Base-by-base conservation (phyloP, 2,329 filamentous ascomycete genomes). In the Byssochlamys sp. region DNA sequence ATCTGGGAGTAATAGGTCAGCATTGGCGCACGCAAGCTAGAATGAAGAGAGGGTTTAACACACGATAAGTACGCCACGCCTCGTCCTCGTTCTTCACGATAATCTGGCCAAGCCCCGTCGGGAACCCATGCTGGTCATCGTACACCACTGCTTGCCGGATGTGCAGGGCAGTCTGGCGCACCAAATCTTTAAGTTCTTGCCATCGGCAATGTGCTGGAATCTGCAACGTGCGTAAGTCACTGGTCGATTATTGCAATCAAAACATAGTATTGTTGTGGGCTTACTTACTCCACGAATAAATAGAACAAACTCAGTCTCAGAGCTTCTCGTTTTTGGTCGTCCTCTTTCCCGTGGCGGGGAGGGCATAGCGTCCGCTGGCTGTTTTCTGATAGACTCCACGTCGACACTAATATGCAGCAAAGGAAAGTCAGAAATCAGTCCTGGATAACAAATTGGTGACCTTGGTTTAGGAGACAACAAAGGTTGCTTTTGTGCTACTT, bases 81-180 rank as follows among this genome's bases (percentile, higher is more conserved):
- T 75, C 73, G 19, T 76, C 74, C 61, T 75, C 73, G 52, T 75
- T 74, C 33, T 76, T 76, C 28, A 76, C 69, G 33, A 76, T 76
- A 53, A 76, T 76, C 61, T 76, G 74, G 1, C 74, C 74, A 2
- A 76, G 60, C 12, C 74, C 74, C 1, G 73, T 76, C 24, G 74
- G 73, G 55, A 73, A 71, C 3, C 74, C 74, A 58, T 75, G 69
- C 49, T 66, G 68, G 56, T 76, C 74, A 63, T 76, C 74, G 55
- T 75, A 76, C 24, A 76, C 74, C 19, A 76, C 74, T 0, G 74
- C 74, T 58, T 76, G 73, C 33, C 73, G 72, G 56, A 76, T 75
- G 60, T 76, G 74, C 49, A 73, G 58, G 29, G 74, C 74, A 26
- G 73, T 75, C 60, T 76, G 73, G 24, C 74, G 74, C 19, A 76